Base-by-base conservation (phyloP, 495 filamentous ascomycete species). In the Penicillium robsamsonii region DNA sequence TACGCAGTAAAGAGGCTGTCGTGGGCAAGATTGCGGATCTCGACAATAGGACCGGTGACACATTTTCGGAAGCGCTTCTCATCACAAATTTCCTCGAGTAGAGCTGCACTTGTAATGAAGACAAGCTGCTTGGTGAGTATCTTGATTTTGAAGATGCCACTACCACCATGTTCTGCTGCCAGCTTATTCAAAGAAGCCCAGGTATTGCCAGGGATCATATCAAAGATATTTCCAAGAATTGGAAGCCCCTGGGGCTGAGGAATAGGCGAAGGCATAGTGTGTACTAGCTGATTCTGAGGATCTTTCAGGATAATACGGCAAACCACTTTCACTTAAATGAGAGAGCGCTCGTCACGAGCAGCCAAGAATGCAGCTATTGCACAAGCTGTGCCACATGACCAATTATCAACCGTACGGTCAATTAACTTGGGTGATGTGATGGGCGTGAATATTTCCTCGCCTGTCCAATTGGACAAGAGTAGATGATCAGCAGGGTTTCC, bases 1-100 rank as follows among this genome's bases (percentile, higher is more conserved):
- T 76, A 75, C 0, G 89, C 88, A 0, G 87, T 90, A 70, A 92
- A 93, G 17, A 92, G 77, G 43, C 87, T 87, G 71, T 88, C 83
- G 50, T 84, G 76, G 0, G 86, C 81, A 18, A 82, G 83, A 56
- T 81, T 75, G 55, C 87, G 72, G 50, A 91, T 78, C 66, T 89
- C 78, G 11, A 74, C 53, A 35, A 91, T 78, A 11, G 83, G 69
- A 2, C 77, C 79, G 0, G 69, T 70, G 9, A 89, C 76, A 55
- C 70, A 75, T 67, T 92, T 93, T 17, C 77, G 65, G 66, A 92
- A 95, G 46, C 84, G 76, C 20, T 70, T 84, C 70, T 90, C 84
- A 60, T 93, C 85, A 67, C 85, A 91, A 22, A 89, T 66, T 67
- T 92, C 89, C 53, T 88, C 75, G 20, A 87, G 67, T 1, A 92